These are phyloP conservation scores for Fraxinus xanthoxyloides DNA, from an alignment of 305 asterid species.

Conservation along the genomic window DNA sequence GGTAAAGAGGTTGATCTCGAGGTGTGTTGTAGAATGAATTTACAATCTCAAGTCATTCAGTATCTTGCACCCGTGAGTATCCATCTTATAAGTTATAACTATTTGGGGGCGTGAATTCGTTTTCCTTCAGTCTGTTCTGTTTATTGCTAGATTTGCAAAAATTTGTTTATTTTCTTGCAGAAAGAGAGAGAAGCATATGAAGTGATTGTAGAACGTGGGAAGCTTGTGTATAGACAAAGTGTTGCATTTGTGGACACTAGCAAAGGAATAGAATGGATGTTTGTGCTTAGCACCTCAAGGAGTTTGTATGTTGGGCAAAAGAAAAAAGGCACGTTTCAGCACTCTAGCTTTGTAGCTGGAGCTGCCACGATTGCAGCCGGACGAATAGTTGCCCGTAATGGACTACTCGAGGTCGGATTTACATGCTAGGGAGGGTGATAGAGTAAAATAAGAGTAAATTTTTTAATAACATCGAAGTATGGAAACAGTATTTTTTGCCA, in stretches of 20 bases:
- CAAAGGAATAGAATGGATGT: slow-evolving; percentile 36
- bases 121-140: not conserved
- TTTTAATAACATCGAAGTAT: not conserved
- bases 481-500: not conserved
- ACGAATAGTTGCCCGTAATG: slow-evolving; percentile 24
- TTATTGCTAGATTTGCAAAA: not conserved
- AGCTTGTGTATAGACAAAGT: slow-evolving; percentile 29
- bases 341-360: slow-evolving; percentile 41
- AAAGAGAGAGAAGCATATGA: slow-evolving; percentile 38
- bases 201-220: slow-evolving; percentile 34
- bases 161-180: slow-evolving; percentile 11
- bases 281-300: slow-evolving; percentile 36
- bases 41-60: slow-evolving; percentile 25
- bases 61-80: slow-evolving; percentile 37
- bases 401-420: slow-evolving; percentile 24
- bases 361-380: slow-evolving; percentile 39
- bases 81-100: not conserved
- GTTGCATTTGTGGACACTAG: slow-evolving; percentile 29
- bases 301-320: slow-evolving; percentile 32
- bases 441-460: not conserved
- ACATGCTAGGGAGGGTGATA: not conserved
- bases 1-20: slow-evolving; percentile 31
- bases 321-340: slow-evolving; percentile 32
- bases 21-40: slow-evolving; percentile 24
- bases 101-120: not conserved